phyloP scores from a whole-genome alignment of 345 rosid genomes.

The Conringia planisiliqua region DNA sequence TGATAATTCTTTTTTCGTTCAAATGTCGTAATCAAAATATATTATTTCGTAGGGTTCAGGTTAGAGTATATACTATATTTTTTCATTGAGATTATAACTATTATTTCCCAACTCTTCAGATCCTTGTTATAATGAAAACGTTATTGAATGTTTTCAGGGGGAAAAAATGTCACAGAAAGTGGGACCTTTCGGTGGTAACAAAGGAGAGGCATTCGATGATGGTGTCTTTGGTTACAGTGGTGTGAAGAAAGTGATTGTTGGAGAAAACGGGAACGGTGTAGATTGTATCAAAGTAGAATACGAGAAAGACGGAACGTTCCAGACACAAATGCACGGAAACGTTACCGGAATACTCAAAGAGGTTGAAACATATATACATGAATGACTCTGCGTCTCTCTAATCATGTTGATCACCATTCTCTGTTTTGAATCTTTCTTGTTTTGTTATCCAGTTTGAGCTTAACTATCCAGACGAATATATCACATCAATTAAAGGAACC shows the following conservation, averaged over 20 bases:
- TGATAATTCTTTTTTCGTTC: too few relatives aligned
- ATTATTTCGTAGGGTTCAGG: background rate
- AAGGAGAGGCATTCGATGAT: conserved; percentile 13
- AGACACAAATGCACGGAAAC: background rate
- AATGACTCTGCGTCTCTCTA: background rate
- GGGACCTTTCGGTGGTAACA: conserved; percentile 4
- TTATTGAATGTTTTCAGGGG: background rate
- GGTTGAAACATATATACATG: background rate
- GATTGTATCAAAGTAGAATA: background rate
- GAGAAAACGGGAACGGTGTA: background rate
- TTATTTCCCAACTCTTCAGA: background rate
- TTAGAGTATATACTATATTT: background rate
- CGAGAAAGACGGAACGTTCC: conserved; percentile 1
- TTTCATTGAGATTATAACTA: background rate
- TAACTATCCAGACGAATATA: conserved; percentile 21
- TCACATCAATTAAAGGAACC: background rate
- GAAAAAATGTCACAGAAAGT: background rate
- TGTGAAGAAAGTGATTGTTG: conserved; percentile 2
- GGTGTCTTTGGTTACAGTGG: background rate
- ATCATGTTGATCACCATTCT: background rate
- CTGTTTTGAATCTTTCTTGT: background rate
- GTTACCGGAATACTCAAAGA: background rate
- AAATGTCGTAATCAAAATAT: background rate
- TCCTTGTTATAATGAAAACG: background rate
- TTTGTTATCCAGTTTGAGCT: background rate